A percentile compares a stretch with the other conserved stretches of the same genome.
Evolutionary conservation across 306 rosid genomes (phyloP).

Genomic region (Castanopsis chinensis): DNA sequence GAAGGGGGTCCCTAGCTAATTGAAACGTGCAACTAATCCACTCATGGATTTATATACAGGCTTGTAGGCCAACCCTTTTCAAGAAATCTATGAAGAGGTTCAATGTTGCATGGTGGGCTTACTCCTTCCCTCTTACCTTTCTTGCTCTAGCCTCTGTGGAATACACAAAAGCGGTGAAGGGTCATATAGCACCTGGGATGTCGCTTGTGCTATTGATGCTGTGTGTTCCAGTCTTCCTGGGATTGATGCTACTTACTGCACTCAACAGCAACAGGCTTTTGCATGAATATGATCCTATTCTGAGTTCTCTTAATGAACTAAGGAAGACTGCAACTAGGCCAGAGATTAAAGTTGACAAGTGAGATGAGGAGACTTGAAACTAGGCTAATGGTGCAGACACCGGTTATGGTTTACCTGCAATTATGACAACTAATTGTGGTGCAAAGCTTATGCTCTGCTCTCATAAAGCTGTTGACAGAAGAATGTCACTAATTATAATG

Average conservation of each 20-base stretch:
- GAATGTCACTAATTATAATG: not conserved
- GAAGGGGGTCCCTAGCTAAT: no score
- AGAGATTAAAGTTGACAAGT: not conserved
- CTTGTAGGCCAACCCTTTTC: constrained; percentile 49
- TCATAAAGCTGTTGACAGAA: not conserved
- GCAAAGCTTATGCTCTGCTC: not conserved
- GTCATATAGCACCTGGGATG: constrained; percentile 23
- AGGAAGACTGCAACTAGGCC: not conserved
- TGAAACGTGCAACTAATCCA: not conserved
- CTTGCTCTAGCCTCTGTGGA: constrained; percentile 46
- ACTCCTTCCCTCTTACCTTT: constrained; percentile 48
- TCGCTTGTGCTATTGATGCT: constrained; percentile 33
- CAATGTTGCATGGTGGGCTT: constrained; percentile 45
- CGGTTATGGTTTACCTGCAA: not conserved
- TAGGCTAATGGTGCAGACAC: not conserved
- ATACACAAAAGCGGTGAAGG: constrained; percentile 37
- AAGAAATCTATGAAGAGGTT: constrained; percentile 49
- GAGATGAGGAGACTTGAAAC: not conserved
- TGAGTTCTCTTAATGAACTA: constrained; percentile 1
- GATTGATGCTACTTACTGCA: constrained; percentile 38
- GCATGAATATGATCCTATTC: constrained; percentile 13
- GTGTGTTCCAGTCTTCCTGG: constrained; percentile 38
- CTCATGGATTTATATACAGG: constrained; percentile 21
- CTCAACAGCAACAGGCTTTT: constrained; percentile 32
- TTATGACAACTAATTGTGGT: not conserved